A percentile compares a stretch with the other conserved stretches of the same genome.
Evolutionary conservation across 2,329 filamentous ascomycete genomes (phyloP).

Genomic region (Lasiodiplodia sp.): DNA sequence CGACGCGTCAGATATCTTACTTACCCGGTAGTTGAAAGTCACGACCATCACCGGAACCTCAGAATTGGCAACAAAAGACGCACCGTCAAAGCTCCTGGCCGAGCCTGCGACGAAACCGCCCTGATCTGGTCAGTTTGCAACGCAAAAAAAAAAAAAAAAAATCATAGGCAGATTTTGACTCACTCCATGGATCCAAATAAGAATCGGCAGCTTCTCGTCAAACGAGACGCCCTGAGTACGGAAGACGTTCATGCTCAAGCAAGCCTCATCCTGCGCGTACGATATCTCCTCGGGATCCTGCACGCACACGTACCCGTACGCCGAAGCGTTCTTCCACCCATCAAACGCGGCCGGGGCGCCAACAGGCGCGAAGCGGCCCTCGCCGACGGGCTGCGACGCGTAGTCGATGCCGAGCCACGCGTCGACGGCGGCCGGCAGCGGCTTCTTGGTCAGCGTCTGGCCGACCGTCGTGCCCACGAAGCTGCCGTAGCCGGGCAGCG

Average conservation of each 20-base stretch:
- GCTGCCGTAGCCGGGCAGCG: constrained; percentile 50
- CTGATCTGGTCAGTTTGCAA: background rate
- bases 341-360: constrained; percentile 52
- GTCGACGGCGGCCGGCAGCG: constrained; percentile 49
- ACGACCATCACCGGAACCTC: constrained; percentile 43
- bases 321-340: constrained; percentile 48
- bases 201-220: constrained; percentile 13
- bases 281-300: constrained; percentile 21
- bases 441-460: constrained; percentile 43
- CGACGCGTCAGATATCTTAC: constrained; percentile 32
- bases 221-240: background rate
- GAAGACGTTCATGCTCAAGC: constrained; percentile 39
- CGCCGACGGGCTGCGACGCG: constrained; percentile 51
- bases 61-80: constrained; percentile 43
- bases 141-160: too few relatives aligned
- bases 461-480: constrained; percentile 51
- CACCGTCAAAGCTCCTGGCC: constrained; percentile 44
- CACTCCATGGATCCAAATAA: constrained; percentile 29
- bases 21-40: constrained; percentile 45
- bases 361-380: constrained; percentile 52
- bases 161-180: background rate
- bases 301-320: constrained; percentile 7
- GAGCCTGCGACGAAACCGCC: constrained; percentile 36
- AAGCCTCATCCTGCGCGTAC: constrained; percentile 20
- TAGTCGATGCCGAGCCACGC: constrained; percentile 60